Evolutionary conservation across 2,329 filamentous ascomycete genomes (phyloP), one percentile per base, ranked within the genome.

Genomic region (Penicillium sp.): DNA sequence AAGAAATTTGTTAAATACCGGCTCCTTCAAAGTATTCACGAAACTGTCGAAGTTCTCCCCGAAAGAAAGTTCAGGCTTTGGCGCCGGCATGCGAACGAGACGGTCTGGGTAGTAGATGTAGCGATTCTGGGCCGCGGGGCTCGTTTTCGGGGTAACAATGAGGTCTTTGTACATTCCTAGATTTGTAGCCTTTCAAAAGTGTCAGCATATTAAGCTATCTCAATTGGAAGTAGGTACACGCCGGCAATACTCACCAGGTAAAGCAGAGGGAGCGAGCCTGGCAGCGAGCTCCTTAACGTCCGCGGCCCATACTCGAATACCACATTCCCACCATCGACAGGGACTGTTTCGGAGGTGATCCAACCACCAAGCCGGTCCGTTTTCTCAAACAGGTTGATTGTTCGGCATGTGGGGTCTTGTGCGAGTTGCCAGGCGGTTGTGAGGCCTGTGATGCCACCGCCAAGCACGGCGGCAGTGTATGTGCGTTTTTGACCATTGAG

Each of bases 31-130:
- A 53, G 67, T 66, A 7, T 71, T 61, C 5, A 69, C 58, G 0
- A 81, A 44, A 5, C n/a, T 45, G 6, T 41, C 13, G 9, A 57
- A 1, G 34, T 16, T 69, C 3, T 60, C 53, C 19, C 69, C 16
- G 3, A 51, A 9, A 5, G 66, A 60, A 16, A 57, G 53, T 2
- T 67, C 57, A 45, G 70, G 67, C 19, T 73, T 65, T 0, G 75
- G 78, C 9, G 75, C 75, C 8, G 86, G 86, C 67, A 90, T 74
- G 25, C 80, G 79, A 52, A 91, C 88, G 31, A 94, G 82, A 68
- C 87, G 90, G 71, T 96, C 89, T 2, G 90, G 90, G 68, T 95
- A 96, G 81, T 94, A 97, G 58, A 97, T 79, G 74, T 87, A 97
- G 60, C 92, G 88, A 69, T 87, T 88, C 53, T 72, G 73, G 10